Conservation (phyloP, 768 basidiomycete genomes). For the Harrya chromipes region DNA sequence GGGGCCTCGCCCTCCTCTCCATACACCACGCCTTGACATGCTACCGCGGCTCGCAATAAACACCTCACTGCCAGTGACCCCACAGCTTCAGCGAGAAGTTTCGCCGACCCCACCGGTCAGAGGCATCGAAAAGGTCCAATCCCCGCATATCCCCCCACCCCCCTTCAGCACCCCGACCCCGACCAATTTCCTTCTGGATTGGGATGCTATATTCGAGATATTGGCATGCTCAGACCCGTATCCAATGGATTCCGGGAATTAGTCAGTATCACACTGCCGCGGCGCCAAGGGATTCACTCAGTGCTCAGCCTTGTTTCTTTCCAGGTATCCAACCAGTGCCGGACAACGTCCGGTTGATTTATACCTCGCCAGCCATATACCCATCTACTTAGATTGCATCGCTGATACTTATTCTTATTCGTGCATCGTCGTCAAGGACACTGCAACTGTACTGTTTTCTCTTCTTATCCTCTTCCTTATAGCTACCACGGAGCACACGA, state of each 20-base stretch:
- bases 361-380: slow-evolving; percentile 1
- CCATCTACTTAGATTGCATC: slow-evolving; percentile 3
- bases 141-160: slow-evolving; percentile 4
- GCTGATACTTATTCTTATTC: background rate
- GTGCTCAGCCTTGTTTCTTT: background rate
- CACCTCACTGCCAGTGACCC: slow-evolving; percentile 8
- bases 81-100: slow-evolving; percentile 7
- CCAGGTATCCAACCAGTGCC: slow-evolving; percentile 3
- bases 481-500: background rate
- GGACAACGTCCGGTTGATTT: background rate
- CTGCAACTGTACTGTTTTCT: background rate
- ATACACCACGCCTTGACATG: background rate
- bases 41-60: slow-evolving; percentile 18
- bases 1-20: slow-evolving; percentile 26
- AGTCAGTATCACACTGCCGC: slow-evolving; percentile 10
- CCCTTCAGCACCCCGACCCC: slow-evolving; percentile 17
- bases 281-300: background rate
- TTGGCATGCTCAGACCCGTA: slow-evolving; percentile 14
- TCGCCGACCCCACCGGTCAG: slow-evolving; percentile 3
- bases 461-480: background rate
- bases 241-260: background rate
- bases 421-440: slow-evolving; percentile 8
- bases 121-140: background rate
- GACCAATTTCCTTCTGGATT: slow-evolving; percentile 23
- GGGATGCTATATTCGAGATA: slow-evolving; percentile 32